Evolutionary conservation across 495 filamentous ascomycete genomes (phyloP), one percentile per base, ranked within the genome.

Genomic region (Aspergillus affinis): DNA sequence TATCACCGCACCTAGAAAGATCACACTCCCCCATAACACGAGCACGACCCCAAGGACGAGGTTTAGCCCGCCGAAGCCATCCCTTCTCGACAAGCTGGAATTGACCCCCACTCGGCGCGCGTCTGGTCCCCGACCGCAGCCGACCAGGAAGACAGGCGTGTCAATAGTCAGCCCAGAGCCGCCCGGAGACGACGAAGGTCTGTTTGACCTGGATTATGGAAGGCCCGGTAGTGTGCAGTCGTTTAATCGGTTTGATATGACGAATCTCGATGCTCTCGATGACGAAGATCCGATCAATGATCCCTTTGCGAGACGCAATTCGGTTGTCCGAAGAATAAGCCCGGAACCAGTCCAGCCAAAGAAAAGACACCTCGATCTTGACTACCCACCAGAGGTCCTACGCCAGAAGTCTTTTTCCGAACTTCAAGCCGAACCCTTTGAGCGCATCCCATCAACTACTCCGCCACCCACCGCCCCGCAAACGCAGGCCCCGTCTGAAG

Each of bases 371-470:
- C 54, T 80, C 2, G 71, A 75, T 65, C 63, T 73, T 45, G 77
- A 80, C 63, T 79, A 80, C 41, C 74, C 77, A 0, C 69, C 72
- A 27, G 67, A 78, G 26, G 41, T 76, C n/a, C 67, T 80, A 1
- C 71, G 72, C 51, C 70, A 75, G 45, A 80, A 79, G 57, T 69
- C 75, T 2, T 80, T 78, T 48, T 48, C 64, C 1, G 75, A 78
- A 13, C 71, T 80, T 2, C 75, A 80, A 61, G 74, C 73, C 6
- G 77, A 80, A 59, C 72, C 77, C 13, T 80, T 80, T 48, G 78
- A 80, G 30, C 69, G 72, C 55, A 63, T 63, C 8, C 77, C 75
- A 50, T n/a, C 55, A 5, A 61, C 69, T 20, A 61, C 69, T 20
- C 46, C 62, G 27, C 60, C 57, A 10, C 29, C 59, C 17, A n/a